A percentile compares a stretch with the other conserved stretches of the same genome.
These are phyloP conservation scores for Globisporangium takayamanum DNA, from an alignment of 352 stramenopile genomes.

Conservation along the genomic window DNA sequence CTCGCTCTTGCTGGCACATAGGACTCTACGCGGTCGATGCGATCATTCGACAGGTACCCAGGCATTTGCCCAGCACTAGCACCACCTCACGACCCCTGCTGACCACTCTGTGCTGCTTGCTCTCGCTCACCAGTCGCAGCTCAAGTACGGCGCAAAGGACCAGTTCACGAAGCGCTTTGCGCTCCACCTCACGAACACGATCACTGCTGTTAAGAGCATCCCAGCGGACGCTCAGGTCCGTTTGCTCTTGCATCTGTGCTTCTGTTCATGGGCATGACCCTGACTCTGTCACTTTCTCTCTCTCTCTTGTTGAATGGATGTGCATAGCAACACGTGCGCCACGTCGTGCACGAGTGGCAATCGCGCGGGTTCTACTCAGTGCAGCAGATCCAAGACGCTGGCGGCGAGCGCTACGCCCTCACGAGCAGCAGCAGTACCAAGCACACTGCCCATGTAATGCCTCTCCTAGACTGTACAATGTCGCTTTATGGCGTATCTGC, in stretches of 20 bases:
- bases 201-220: slow-evolving; percentile 64
- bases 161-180: slow-evolving; percentile 73
- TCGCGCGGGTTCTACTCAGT: slow-evolving; percentile 62
- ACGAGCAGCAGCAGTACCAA: slow-evolving; percentile 13
- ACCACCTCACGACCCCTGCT: neutral
- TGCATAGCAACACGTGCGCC: slow-evolving; percentile 42
- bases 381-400: slow-evolving; percentile 54
- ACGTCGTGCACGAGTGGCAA: slow-evolving; percentile 79
- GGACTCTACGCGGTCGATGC: slow-evolving; percentile 79
- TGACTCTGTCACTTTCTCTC: neutral
- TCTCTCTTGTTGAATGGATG: neutral
- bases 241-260: too few species aligned
- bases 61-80: neutral
- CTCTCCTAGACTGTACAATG: too few species aligned
- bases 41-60: slow-evolving; percentile 64
- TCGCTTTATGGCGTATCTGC: too few species aligned
- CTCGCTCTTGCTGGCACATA: slow-evolving; percentile 8
- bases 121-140: slow-evolving; percentile 37
- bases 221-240: slow-evolving; percentile 50
- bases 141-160: slow-evolving; percentile 61
- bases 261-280: neutral
- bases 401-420: slow-evolving; percentile 32
- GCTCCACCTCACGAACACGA: slow-evolving; percentile 68
- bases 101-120: slow-evolving; percentile 3
- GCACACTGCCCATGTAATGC: slow-evolving; percentile 7